phyloP scores from a whole-genome alignment of 768 basidiomycete genomes.

The Trametes gibbosa region DNA sequence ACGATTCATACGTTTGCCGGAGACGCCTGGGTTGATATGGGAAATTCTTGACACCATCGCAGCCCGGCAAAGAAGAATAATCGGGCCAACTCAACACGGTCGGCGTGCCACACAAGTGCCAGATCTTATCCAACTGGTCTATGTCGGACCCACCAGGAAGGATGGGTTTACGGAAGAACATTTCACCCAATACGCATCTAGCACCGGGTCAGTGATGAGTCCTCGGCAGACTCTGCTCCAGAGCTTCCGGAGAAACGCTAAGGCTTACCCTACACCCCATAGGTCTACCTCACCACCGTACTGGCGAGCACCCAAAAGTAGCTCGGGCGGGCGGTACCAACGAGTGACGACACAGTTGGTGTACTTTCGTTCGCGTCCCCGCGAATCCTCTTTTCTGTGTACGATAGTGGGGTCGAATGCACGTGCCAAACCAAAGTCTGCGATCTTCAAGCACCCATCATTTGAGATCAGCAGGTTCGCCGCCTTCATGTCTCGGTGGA shows the following conservation, averaged over 20 bases:
- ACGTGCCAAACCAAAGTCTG: constrained; percentile 95
- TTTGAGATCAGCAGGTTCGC: constrained; percentile 95
- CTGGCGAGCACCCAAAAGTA: constrained; percentile 82
- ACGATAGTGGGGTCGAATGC: constrained; percentile 59
- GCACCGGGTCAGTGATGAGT: not conserved
- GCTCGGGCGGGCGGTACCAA: constrained; percentile 93
- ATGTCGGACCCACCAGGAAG: constrained; percentile 84
- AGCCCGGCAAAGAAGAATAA: constrained; percentile 70
- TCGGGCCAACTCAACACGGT: constrained; percentile 81
- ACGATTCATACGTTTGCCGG: constrained; percentile 60
- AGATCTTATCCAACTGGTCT: constrained; percentile 91
- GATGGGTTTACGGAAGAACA: constrained; percentile 87
- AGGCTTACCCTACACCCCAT: constrained; percentile 90
- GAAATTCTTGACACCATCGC: constrained; percentile 74
- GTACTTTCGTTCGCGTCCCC: constrained; percentile 65
- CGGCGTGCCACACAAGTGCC: constrained; percentile 85
- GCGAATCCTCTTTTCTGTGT: constrained; percentile 35
- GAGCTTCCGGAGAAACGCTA: not conserved
- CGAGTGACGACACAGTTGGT: constrained; percentile 95
- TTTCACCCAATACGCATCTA: constrained; percentile 96
- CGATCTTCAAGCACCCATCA: constrained; percentile 78
- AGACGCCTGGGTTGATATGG: constrained; percentile 51
- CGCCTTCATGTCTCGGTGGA: constrained; percentile 99
- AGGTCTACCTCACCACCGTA: constrained; percentile 96
- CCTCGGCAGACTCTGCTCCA: not conserved